Evolutionary conservation across 2,329 filamentous ascomycete species (phyloP), one percentile per base, ranked within the genome.

Genomic region (Alternaria conjuncta): DNA sequence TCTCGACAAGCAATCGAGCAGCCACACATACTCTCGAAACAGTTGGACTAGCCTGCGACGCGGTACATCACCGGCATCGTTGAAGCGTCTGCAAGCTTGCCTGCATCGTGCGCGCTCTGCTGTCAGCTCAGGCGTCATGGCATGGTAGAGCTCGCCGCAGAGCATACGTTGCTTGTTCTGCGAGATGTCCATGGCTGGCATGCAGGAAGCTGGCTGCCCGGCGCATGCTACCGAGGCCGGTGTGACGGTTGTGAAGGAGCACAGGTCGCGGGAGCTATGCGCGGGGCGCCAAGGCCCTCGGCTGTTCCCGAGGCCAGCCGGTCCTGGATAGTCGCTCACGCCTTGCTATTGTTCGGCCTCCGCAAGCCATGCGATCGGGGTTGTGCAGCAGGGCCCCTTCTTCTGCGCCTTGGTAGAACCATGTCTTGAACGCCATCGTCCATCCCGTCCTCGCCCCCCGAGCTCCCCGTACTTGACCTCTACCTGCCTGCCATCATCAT

Each of bases 121-220:
- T 3, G 87, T 80, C 5, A 96, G 87, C 32, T 91, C 86, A 0
- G 92, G 90, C 1, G 87, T 87, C 74, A 94, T 94, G 45, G 91
- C 88, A 70, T 89, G 86, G 78, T 93, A 94, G 11, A 95, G 85
- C 76, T 95, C 89, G 53, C 91, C 91, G 13, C 84, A 82, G 51
- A 82, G 79, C 89, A 92, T 93, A 49, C 75, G 77, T 46, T 73
- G 69, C 66, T 76, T 80, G 68, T 82, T 81, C 56, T 80, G 78
- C 11, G 73, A 75, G 1, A 73, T 25, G 3, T 65, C 63, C 77
- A 78, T 59, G 20, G 21, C 75, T 23, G 36, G 41, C n/a, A 18
- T 18, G 8, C 32, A 25, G 47, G 25, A 25, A 30, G 8, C 1
- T n/a, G 49, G n/a, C 28, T 11, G 13, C 21, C 21, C 18, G 41